phyloP scores from a whole-genome alignment of 2,329 filamentous ascomycete genomes.

The Calonectria crousiana region DNA sequence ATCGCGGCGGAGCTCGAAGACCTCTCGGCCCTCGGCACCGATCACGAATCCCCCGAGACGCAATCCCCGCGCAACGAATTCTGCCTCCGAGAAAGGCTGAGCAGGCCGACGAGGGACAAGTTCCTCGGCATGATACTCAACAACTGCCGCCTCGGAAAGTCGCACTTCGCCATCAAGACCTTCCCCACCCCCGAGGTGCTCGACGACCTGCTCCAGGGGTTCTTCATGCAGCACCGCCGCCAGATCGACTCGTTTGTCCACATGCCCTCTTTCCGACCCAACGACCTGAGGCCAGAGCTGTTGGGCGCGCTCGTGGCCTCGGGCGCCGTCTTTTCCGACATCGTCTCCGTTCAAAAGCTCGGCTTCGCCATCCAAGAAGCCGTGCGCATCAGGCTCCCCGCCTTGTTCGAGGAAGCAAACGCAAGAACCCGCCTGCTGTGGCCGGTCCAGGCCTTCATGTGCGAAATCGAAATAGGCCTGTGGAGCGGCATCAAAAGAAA shows the following conservation, averaged over 20 bases:
- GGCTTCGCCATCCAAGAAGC: constrained; percentile 29
- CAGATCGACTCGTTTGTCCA: constrained; percentile 27
- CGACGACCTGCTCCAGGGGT: constrained; percentile 24
- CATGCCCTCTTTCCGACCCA: constrained; percentile 23
- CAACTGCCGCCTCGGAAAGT: constrained; percentile 26
- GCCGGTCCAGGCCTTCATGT: constrained; percentile 25
- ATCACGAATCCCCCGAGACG: constrained; percentile 18
- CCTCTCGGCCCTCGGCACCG: constrained; percentile 24
- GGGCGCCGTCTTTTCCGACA: constrained; percentile 19
- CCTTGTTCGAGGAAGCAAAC: constrained; percentile 25
- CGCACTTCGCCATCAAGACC: constrained; percentile 24
- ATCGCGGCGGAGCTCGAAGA: constrained; percentile 23
- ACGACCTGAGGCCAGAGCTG: constrained; percentile 19
- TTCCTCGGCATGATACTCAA: constrained; percentile 27
- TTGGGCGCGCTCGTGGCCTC: constrained; percentile 11
- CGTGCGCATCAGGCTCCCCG: constrained; percentile 18
- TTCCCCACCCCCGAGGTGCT: constrained; percentile 27
- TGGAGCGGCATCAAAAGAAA: constrained; percentile 33
- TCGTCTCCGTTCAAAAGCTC: constrained; percentile 22
- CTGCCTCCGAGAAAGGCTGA: constrained; percentile 16
- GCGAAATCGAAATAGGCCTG: constrained; percentile 27
- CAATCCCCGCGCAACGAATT: constrained; percentile 6
- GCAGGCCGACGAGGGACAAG: constrained; percentile 23
- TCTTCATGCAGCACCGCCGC: constrained; percentile 27
- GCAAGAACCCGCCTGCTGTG: constrained; percentile 22